phyloP scores from a whole-genome alignment of 176 grass and related monocot genomes.

The Oryza rufipogon region DNA sequence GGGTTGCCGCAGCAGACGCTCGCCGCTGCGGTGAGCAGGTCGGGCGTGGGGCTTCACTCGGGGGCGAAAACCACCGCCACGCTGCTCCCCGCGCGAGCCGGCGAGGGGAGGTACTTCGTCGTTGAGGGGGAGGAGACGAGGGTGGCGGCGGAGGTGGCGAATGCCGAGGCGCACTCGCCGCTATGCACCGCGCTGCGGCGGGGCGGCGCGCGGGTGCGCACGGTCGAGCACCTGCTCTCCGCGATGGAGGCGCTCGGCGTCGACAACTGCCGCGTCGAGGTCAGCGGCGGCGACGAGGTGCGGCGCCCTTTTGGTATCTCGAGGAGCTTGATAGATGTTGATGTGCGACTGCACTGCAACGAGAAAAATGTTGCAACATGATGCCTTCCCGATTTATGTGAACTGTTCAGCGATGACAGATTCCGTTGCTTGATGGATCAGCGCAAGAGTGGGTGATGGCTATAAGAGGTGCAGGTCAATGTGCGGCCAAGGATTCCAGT shows the following conservation, averaged over 20 bases:
- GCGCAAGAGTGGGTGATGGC: constrained; percentile 77
- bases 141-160: constrained; percentile 59
- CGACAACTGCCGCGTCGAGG: constrained; percentile 83
- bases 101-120: constrained; percentile 85
- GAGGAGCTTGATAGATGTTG: neutral
- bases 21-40: constrained; percentile 48
- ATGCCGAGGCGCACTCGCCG: constrained; percentile 55
- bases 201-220: constrained; percentile 48
- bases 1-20: constrained; percentile 73
- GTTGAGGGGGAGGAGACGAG: constrained; percentile 34
- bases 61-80: constrained; percentile 47
- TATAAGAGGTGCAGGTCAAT: constrained; percentile 53
- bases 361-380: neutral
- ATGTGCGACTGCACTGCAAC: neutral
- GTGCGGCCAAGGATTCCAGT: constrained; percentile 52
- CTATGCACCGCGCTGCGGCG: constrained; percentile 75
- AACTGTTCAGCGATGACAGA: constrained; percentile 57
- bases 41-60: constrained; percentile 80
- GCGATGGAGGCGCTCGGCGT: constrained; percentile 79
- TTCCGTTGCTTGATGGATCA: constrained; percentile 98
- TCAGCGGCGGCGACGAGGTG: constrained; percentile 81
- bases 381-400: constrained; percentile 33
- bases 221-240: constrained; percentile 88
- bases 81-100: constrained; percentile 73
- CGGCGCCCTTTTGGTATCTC: neutral